Evolutionary conservation across 345 rosid genomes (phyloP).

Genomic region (Psidium guajava): DNA sequence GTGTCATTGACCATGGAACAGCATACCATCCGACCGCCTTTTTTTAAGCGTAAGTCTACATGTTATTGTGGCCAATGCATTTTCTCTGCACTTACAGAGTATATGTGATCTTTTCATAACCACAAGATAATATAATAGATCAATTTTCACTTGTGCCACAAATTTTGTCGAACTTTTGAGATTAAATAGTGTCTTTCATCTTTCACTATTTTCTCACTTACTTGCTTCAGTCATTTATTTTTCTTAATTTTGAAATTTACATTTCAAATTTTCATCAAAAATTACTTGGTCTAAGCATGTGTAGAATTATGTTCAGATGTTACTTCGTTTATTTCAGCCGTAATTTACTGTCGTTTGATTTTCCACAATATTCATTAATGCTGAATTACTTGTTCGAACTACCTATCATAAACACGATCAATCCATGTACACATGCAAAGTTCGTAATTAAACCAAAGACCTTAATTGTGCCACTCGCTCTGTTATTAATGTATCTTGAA

Average conservation of each 20-base stretch:
- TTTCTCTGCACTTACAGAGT: not conserved
- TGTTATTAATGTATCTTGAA: not conserved
- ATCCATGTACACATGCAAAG: not conserved
- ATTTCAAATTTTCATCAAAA: not conserved
- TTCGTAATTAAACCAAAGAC: not conserved
- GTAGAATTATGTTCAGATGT: too few species aligned
- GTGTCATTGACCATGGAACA: not conserved
- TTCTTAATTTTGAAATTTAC: not conserved
- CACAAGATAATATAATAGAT: too few species aligned
- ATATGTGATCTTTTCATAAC: not conserved
- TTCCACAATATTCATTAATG: not conserved
- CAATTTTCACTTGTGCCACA: not conserved
- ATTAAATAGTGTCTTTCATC: too few species aligned
- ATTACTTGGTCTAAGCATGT: not conserved
- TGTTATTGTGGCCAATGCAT: not conserved
- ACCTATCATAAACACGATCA: not conserved
- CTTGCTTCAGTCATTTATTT: too few species aligned
- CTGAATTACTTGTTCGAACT: not conserved
- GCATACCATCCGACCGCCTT: not conserved
- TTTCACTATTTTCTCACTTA: not conserved
- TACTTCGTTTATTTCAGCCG: accelerated
- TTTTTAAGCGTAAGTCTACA: accelerated
- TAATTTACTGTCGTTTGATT: too few species aligned
- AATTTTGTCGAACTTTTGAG: too few species aligned
- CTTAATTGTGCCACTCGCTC: not conserved